Evolutionary conservation across 345 rosid genomes (phyloP).

Genomic region (Rhodomyrtus tomentosa): DNA sequence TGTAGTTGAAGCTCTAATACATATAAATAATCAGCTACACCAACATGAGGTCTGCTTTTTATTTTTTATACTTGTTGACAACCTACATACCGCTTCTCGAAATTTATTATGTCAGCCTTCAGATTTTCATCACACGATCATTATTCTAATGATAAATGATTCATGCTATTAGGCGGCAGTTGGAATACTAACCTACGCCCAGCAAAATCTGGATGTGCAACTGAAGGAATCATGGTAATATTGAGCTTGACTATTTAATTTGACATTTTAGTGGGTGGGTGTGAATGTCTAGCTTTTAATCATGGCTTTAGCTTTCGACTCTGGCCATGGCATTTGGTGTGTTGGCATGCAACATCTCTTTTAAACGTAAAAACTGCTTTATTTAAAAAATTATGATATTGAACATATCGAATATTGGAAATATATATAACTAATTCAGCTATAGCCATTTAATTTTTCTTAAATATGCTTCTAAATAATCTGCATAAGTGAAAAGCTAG

Average conservation of each 20-base stretch:
- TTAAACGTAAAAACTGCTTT: neutral
- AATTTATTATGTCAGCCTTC: neutral
- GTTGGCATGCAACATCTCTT: neutral
- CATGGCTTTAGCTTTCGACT: neutral
- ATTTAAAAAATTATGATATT: neutral
- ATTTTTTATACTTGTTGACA: neutral
- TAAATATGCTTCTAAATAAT: neutral
- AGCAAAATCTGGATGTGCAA: constrained; percentile 81
- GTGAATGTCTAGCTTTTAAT: neutral
- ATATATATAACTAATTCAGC: neutral
- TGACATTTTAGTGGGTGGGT: neutral
- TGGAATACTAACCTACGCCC: constrained; percentile 96
- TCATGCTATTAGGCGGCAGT: constrained; percentile 68
- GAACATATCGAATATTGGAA: neutral
- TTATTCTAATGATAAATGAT: neutral
- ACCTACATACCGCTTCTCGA: neutral
- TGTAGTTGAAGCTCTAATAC: constrained; percentile 95
- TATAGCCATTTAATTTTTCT: neutral
- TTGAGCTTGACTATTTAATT: neutral
- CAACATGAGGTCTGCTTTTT: constrained; percentile 69
- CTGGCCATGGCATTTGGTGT: neutral
- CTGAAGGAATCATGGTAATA: constrained; percentile 88
- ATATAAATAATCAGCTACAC: constrained; percentile 95
- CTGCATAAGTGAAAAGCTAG: neutral
- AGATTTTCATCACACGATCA: neutral